Percentiles rank a stretch among this genome's conserved stretches.
These are phyloP conservation scores for Discostella stelligera DNA, from an alignment of 352 stramenopile genomes.

Conservation along the genomic window DNA sequence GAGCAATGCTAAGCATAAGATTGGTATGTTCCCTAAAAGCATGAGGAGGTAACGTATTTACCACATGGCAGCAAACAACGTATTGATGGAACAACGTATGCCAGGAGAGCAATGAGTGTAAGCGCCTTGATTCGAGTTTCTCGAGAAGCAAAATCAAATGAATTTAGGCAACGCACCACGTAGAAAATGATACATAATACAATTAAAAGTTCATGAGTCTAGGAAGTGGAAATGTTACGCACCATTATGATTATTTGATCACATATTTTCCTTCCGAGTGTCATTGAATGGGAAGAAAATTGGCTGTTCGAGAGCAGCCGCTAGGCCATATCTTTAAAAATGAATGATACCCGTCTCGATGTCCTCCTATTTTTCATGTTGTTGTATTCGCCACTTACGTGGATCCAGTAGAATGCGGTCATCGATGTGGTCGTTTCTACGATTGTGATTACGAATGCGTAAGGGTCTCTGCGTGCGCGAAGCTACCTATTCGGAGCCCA, in stretches of 20 bases:
- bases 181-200: background rate
- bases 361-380: no score
- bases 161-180: background rate
- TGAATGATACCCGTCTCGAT: background rate
- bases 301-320: no score
- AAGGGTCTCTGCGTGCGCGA: no score
- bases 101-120: no score
- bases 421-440: background rate
- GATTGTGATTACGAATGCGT: background rate
- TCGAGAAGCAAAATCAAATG: no score
- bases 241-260: background rate
- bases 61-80: background rate
- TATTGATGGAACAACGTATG: background rate
- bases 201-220: no score
- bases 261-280: no score
- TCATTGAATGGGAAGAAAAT: no score
- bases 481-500: no score
- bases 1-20: background rate
- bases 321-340: background rate
- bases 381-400: no score
- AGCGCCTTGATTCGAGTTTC: background rate
- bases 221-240: background rate
- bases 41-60: background rate
- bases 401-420: background rate
- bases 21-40: background rate